A percentile compares a stretch with the other conserved stretches of the same genome.
Evolutionary conservation across 2,329 filamentous ascomycete genomes (phyloP).

Genomic region (Sporothrix humicola): DNA sequence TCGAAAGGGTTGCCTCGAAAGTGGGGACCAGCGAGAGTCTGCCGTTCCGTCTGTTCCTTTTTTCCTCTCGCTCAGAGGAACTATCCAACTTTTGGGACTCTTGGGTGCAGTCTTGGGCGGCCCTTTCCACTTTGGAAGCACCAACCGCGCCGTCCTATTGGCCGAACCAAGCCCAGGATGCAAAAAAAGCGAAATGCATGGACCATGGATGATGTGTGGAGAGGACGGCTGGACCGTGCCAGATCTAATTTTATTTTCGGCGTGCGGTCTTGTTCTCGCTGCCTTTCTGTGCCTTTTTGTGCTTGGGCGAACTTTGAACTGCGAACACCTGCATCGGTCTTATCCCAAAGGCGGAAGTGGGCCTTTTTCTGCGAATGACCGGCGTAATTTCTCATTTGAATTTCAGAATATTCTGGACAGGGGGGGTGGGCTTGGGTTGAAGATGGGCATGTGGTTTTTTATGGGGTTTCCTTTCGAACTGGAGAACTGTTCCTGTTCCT

Average conservation of each 20-base stretch:
- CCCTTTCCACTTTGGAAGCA: conserved; percentile 12
- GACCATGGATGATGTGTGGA: conserved; percentile 8
- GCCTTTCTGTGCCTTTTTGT: too few relatives aligned
- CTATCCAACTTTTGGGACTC: neutral
- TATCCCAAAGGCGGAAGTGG: conserved; percentile 22
- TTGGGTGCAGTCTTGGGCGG: neutral
- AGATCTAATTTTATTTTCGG: conserved; percentile 33
- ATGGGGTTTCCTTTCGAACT: neutral
- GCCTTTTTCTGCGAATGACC: neutral
- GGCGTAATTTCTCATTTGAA: conserved; percentile 27
- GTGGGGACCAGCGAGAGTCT: neutral
- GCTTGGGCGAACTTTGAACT: too few relatives aligned
- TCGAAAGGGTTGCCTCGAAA: conserved; percentile 9
- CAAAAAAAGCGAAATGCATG: neutral
- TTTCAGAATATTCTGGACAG: too few relatives aligned
- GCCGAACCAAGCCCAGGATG: neutral
- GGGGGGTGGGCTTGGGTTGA: neutral
- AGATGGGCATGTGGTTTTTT: conserved; percentile 14
- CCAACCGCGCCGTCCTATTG: conserved; percentile 6
- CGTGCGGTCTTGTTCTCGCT: conserved; percentile 15
- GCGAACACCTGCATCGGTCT: neutral
- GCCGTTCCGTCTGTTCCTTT: neutral
- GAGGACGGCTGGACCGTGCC: conserved; percentile 26
- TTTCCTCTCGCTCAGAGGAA: neutral
- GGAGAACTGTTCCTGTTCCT: neutral